Evolutionary conservation across 2,329 filamentous ascomycete genomes (phyloP), one percentile per base, ranked within the genome.

Genomic region (Trichoderma brevicompactum): DNA sequence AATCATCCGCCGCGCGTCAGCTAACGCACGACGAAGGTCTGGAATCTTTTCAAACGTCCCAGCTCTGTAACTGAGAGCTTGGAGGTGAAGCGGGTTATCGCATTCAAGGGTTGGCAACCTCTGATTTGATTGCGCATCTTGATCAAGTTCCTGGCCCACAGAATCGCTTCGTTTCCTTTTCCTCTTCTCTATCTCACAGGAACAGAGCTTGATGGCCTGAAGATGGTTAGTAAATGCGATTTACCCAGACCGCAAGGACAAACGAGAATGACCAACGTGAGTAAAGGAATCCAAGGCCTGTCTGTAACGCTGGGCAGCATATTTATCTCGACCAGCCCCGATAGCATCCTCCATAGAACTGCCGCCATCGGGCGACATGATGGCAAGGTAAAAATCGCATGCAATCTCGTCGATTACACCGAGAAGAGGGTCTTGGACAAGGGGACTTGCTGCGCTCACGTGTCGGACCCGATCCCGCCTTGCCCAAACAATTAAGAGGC

Each of bases 1-100:
- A 17, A 81, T 67, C 23, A 81, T 75, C 78, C 79, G 81, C 69
- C 79, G 76, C 8, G 79, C 79, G 62, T 81, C 79, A 40, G 68
- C 73, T 65, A 71, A 74, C 13, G 79, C 79, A 28, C 76, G 75
- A 5, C 73, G 75, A 2, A 80, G 70, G 62, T 79, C 75, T 7
- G 72, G 69, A 43, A 80, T 69, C 23, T 74, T 74, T 65, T 80
- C 78, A 63, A 79, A 79, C 0, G 76, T 77, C 2, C 78, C 79
- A 17, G 78, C 77, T 4, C 79, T 73, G 63, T 79, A 78, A 68
- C 80, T 79, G 10, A 81, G 70, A 2, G 79, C 79, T 64, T 77
- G 74, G 44, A 80, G 73, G 59, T 81, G 79, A 8, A 74, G 52
- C 1, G 64, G 61, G 13, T 78, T 74, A 61, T 77, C 73, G 53